Base-by-base conservation (phyloP, 345 rosid genomes). In the Lagerstroemia speciosa region DNA sequence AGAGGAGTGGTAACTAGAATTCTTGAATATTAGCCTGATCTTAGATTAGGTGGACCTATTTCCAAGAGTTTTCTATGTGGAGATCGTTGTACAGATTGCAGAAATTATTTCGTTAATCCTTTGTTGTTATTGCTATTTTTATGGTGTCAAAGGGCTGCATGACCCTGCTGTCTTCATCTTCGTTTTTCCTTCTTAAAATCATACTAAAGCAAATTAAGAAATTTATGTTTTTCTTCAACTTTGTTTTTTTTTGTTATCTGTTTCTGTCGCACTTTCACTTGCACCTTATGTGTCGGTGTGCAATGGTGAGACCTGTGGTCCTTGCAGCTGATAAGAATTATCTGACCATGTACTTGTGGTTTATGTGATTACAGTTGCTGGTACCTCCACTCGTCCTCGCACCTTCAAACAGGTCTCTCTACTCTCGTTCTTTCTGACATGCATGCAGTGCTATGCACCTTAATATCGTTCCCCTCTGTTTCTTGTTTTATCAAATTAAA, bases 341-440 rank as follows among this genome's bases (percentile, higher is more conserved):
- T 31, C 10, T 46, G 8, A 65, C 30, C 29, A 15, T 68, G 41
- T n/a, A 11, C 67, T 64, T 69, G 31, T 65, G 43, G 43, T 64
- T 41, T 29, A 32, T 9, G 52, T 64, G 66, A 65, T 69, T 85
- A 82, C 82, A 93, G 97, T 82, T 85, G 91, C 97, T 36, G 98
- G 98, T 64, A 83, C 91, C 68, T 86, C 97, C 9, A 41, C 79
- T 33, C 94, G 98, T 30, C 97, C 98, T 48, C 85, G 88, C 14
- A 83, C 94, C 24, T 93, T 93, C 78, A 91, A 80, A 72, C 80
- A 73, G 96, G 98, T 89, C 30, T 24, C 20, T 3, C 38, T 36
- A 36, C 38, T 7, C 38, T n/a, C 38, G 3, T 36, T 36, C 7
- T 36, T 36, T 36, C 5, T 3, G 7, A 36, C 38, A 36, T 36